Percentiles rank a stretch among this genome's conserved stretches.
Conservation (phyloP, 257 asterid species). For the Salvia rosmarinus region DNA sequence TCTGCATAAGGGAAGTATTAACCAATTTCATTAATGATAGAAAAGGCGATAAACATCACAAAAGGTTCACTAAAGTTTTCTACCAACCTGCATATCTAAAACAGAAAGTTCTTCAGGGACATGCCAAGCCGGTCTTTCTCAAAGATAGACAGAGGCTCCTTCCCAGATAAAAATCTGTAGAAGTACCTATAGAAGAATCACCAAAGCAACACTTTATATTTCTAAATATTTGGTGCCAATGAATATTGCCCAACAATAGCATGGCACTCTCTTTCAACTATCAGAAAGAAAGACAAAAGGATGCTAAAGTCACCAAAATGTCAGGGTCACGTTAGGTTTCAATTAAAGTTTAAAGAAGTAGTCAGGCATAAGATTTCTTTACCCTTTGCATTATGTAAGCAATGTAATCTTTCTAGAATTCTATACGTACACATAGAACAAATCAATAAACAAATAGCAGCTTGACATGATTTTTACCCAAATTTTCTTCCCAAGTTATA, state of each 20-base stretch:
- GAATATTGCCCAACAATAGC: conserved; percentile 5
- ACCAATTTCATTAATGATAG: conserved; percentile 3
- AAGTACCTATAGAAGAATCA: conserved; percentile 64
- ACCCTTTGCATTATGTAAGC: conserved; percentile 1
- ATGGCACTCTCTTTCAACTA: conserved; percentile 21
- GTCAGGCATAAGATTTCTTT: conserved; percentile 9
- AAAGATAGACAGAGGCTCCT: conserved; percentile 65
- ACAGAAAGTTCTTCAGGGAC: conserved; percentile 76
- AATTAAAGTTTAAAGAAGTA: background rate
- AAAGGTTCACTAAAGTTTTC: background rate
- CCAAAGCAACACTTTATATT: conserved; percentile 12
- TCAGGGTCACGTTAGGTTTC: background rate
- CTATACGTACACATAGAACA: background rate
- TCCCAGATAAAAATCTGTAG: conserved; percentile 71
- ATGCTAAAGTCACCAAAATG: conserved; percentile 4
- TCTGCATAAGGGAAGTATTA: conserved; percentile 47
- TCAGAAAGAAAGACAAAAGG: background rate
- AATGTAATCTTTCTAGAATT: conserved; percentile 5
- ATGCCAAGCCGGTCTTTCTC: conserved; percentile 95
- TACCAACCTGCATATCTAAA: conserved; percentile 75
- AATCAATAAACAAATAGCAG: background rate
- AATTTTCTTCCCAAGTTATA: background rate
- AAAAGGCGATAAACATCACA: background rate
- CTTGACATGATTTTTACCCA: background rate
- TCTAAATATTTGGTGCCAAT: conserved; percentile 23